Evolutionary conservation across 1,139 yeast species (phyloP), one percentile per base, ranked within the genome.

Genomic region (Pichia cactophila): DNA sequence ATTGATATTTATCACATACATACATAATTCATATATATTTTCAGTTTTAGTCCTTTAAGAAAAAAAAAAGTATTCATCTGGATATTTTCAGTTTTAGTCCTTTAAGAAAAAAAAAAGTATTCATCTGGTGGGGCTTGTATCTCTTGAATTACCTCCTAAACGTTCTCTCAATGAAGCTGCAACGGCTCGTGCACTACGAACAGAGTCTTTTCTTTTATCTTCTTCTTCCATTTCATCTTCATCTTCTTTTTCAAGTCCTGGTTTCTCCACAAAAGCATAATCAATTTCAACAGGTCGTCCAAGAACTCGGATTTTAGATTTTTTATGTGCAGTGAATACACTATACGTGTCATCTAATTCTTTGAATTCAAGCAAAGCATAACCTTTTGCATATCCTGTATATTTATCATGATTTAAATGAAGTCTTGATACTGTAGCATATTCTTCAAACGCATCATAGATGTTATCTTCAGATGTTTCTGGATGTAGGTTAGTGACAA

Each of bases 381-480:
- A 73, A 0, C 77, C 66, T 49, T 69, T 70, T 26, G 64, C 73
- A 50, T 66, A 72, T 7, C 77, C 78, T 2, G 76, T 68, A 43
- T 69, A 67, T 42, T 74, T 62, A 50, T 73, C 77, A 6, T 72
- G 56, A 49, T 73, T 73, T 49, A 73, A 53, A 51, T 70, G 74
- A 8, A 72, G 50, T 44, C 68, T 69, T 20, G 61, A 61, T 5
- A 74, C 67, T 11, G 57, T 58, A 2, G 75, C 76, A 50, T 57
- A 71, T 35, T 73, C 77, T 37, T 69, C 63, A 54, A 73, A 72
- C 33, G 61, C 59, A 50, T 74, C 77, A 9, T 57, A 56, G 7
- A 73, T 56, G 43, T 72, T 75, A 47, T 73, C 78, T 49, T 74
- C 78, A 10, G 71, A 59, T 4, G 73, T 70, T 55, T 74, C 78